A percentile compares a stretch with the other conserved stretches of the same genome.
phyloP scores from a whole-genome alignment of 352 stramenopile genomes.

The Phytophthora rubi region DNA sequence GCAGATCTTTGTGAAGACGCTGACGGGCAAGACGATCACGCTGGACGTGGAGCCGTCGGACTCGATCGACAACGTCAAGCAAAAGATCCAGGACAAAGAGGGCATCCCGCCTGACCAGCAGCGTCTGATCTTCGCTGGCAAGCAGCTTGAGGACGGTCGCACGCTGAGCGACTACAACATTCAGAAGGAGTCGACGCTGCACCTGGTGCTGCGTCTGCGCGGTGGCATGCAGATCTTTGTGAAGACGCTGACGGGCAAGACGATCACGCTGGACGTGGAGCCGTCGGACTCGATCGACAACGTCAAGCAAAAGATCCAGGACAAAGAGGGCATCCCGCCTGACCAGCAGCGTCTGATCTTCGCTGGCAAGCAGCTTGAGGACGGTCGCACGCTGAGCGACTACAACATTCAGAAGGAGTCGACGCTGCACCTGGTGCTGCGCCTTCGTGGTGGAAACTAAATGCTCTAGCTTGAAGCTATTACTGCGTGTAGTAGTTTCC shows the following conservation, averaged over 20 bases:
- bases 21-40: too few species aligned
- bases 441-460: slow-evolving; percentile 26
- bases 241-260: too few species aligned
- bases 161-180: slow-evolving; percentile 39
- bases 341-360: too few species aligned
- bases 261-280: too few species aligned
- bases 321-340: too few species aligned
- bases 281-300: too few species aligned
- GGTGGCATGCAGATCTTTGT: background rate
- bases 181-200: slow-evolving; percentile 38
- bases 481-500: background rate
- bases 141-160: slow-evolving; percentile 33
- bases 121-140: background rate
- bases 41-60: too few species aligned
- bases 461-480: background rate
- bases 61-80: too few species aligned
- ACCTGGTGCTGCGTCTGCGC: slow-evolving; percentile 32
- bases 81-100: too few species aligned
- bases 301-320: too few species aligned
- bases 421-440: slow-evolving; percentile 34
- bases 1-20: too few species aligned
- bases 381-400: slow-evolving; percentile 30
- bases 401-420: slow-evolving; percentile 45
- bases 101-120: too few species aligned
- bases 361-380: slow-evolving; percentile 30